These are phyloP conservation scores for Cladosporium sphaerospermum DNA, from an alignment of 2,329 filamentous ascomycete genomes.

Conservation along the genomic window DNA sequence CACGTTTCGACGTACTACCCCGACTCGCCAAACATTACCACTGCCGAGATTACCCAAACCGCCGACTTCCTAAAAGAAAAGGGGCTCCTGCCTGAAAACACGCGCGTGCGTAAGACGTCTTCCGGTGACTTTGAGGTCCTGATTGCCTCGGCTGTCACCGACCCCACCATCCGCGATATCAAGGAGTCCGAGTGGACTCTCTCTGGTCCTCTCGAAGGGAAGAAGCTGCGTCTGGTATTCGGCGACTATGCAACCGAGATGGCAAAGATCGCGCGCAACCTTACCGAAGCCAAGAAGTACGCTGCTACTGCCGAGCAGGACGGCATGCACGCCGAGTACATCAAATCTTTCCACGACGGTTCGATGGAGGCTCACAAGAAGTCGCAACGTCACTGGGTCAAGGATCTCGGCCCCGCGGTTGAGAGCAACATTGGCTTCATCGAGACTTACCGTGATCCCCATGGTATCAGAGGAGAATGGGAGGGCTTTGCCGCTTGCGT, in stretches of 20 bases:
- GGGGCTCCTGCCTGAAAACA: constrained; percentile 45
- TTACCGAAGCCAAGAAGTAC: constrained; percentile 43
- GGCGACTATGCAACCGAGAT: constrained; percentile 44
- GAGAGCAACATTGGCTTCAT: constrained; percentile 51
- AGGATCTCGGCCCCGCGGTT: constrained; percentile 45
- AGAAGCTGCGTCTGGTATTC: constrained; percentile 41
- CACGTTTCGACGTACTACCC: constrained; percentile 48
- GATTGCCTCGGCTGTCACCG: constrained; percentile 41
- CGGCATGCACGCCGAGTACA: constrained; percentile 42
- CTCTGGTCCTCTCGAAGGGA: constrained; percentile 36
- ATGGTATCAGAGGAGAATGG: constrained; percentile 50
- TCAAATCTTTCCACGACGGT: constrained; percentile 46
- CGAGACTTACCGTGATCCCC: constrained; percentile 50
- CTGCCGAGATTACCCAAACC: constrained; percentile 41
- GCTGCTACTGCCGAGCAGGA: constrained; percentile 41
- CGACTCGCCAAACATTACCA: constrained; percentile 42
- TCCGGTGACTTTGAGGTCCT: constrained; percentile 42
- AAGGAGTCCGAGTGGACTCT: constrained; percentile 42
- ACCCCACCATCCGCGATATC: constrained; percentile 37
- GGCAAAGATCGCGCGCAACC: constrained; percentile 40
- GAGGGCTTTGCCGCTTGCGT: constrained; percentile 51
- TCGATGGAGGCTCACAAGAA: constrained; percentile 46
- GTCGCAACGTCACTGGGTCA: constrained; percentile 48
- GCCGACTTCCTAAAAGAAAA: constrained; percentile 44
- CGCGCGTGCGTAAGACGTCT: constrained; percentile 40